Percentiles rank a stretch among this genome's conserved stretches.
Conservation (phyloP, 352 stramenopile species). For the Pythium phragmitis region DNA sequence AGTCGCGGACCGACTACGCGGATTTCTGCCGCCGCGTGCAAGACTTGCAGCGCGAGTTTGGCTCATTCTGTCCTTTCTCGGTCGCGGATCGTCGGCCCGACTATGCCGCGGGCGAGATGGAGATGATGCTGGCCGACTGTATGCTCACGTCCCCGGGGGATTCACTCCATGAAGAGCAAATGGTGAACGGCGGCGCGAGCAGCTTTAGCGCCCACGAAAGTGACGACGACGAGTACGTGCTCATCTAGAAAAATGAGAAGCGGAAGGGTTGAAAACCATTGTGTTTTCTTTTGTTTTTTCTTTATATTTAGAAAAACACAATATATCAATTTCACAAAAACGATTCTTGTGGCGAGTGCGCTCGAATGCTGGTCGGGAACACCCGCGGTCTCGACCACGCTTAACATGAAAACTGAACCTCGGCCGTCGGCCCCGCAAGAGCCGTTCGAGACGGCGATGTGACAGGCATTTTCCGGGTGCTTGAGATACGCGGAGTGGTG, state of each 20-base stretch:
- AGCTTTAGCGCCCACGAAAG: conserved; percentile 15
- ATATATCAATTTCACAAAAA: not conserved
- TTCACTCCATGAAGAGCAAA: conserved; percentile 54
- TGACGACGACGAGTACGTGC: conserved; percentile 75
- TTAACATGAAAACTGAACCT: conserved; percentile 11
- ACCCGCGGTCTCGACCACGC: conserved; percentile 18
- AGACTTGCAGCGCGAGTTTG: conserved; percentile 40
- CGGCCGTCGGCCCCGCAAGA: conserved; percentile 32
- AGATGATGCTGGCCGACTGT: conserved; percentile 51
- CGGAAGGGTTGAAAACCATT: no score
- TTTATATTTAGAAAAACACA: conserved; percentile 24
- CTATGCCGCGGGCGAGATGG: conserved; percentile 43
- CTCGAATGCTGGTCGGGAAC: conserved; percentile 23
- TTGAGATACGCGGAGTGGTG: not conserved
- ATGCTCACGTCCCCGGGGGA: conserved; percentile 47
- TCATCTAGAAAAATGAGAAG: conserved; percentile 36
- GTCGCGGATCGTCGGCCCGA: conserved; percentile 57
- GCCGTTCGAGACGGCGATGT: conserved; percentile 27
- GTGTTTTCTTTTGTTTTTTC: not conserved
- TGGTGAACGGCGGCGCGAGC: conserved; percentile 26
- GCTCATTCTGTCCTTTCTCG: conserved; percentile 59
- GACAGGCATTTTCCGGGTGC: conserved; percentile 6
- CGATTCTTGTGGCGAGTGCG: conserved; percentile 5
- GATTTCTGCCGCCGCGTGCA: conserved; percentile 62
- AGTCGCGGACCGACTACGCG: conserved; percentile 64